phyloP scores from a whole-genome alignment of 345 rosid genomes.

The Eucalyptus sp. region DNA sequence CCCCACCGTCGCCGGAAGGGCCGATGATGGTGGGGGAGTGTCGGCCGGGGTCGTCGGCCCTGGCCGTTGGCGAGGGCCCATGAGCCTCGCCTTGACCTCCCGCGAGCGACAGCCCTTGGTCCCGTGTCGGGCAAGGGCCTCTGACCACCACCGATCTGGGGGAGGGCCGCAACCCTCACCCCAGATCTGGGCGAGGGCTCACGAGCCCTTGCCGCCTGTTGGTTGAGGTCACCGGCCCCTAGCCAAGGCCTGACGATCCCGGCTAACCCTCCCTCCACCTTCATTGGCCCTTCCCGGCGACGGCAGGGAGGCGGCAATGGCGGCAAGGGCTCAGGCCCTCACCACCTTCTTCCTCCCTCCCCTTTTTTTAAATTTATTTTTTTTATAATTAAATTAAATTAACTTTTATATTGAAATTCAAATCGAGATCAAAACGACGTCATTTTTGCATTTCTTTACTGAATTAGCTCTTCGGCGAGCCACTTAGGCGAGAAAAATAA shows the following conservation, averaged over 20 bases:
- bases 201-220: too few species aligned
- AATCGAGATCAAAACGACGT: fast-evolving
- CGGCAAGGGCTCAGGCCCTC: fast-evolving
- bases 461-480: fast-evolving
- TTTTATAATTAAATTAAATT: too few species aligned
- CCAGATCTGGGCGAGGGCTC: fast-evolving
- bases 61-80: fast-evolving
- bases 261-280: too few species aligned
- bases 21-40: too few species aligned
- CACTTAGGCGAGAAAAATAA: too few species aligned
- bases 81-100: fast-evolving
- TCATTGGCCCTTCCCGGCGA: fast-evolving
- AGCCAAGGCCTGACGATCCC: fast-evolving
- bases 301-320: fast-evolving
- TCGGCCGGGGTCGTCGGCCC: fast-evolving
- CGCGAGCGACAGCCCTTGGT: fast-evolving
- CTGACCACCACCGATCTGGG: fast-evolving
- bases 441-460: too few species aligned
- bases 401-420: too few species aligned
- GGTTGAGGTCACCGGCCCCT: fast-evolving
- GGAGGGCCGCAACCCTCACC: too few species aligned
- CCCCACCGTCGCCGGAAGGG: fast-evolving
- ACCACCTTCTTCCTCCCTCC: too few species aligned
- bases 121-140: too few species aligned
- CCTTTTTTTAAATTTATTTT: too few species aligned